Evolutionary conservation across 495 filamentous ascomycete species (phyloP).

Genomic region (Penicillium argentinense): DNA sequence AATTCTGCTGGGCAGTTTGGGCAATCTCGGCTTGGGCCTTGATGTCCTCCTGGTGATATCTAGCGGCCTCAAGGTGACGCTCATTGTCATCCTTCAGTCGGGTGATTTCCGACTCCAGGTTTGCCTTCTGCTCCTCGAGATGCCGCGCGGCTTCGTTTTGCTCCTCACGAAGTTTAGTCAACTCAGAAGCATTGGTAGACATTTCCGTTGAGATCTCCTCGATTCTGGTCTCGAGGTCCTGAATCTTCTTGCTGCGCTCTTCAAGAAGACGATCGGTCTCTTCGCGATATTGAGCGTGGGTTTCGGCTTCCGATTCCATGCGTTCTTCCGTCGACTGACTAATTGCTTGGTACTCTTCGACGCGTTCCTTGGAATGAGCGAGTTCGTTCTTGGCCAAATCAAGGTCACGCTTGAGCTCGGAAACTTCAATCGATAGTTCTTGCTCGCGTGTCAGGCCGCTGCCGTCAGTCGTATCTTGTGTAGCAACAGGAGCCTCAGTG

Average conservation of each 20-base stretch:
- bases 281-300: conserved; percentile 80
- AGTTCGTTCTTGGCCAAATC: conserved; percentile 74
- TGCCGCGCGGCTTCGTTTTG: conserved; percentile 71
- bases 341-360: conserved; percentile 87
- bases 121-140: conserved; percentile 75
- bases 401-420: conserved; percentile 79
- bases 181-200: conserved; percentile 71
- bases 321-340: conserved; percentile 87
- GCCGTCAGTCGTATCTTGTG: conserved; percentile 46
- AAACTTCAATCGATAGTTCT: conserved; percentile 76
- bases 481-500: conserved; percentile 22
- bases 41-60: conserved; percentile 84
- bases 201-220: conserved; percentile 82
- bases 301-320: conserved; percentile 71
- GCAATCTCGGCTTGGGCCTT: conserved; percentile 93
- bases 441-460: conserved; percentile 71
- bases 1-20: conserved; percentile 87
- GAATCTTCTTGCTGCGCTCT: conserved; percentile 73
- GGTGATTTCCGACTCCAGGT: conserved; percentile 71
- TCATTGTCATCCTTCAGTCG: conserved; percentile 84
- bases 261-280: conserved; percentile 73
- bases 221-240: conserved; percentile 75
- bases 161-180: conserved; percentile 72
- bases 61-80: conserved; percentile 69
- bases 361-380: conserved; percentile 72